These are phyloP conservation scores for Tetraselmis striata DNA, from an alignment of 139 green algal species.

Conservation along the genomic window DNA sequence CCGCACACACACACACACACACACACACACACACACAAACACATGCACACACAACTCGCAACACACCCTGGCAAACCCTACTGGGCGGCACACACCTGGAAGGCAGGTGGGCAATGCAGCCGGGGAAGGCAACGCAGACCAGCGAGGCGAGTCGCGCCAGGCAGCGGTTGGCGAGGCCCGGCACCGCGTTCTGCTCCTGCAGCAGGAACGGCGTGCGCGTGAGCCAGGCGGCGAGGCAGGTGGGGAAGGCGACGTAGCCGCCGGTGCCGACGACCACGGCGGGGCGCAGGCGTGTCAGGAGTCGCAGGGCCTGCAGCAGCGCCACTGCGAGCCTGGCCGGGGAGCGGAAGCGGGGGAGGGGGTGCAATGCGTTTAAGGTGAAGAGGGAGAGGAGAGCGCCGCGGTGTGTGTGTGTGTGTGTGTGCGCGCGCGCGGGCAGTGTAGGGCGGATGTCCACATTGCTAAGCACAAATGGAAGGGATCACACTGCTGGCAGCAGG, in stretches of 20 bases:
- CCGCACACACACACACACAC: too few species aligned
- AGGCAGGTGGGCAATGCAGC: neutral
- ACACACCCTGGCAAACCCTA: too few species aligned
- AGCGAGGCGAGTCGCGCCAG: conserved; percentile 20
- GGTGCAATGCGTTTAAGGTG: too few species aligned
- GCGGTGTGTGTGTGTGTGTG: too few species aligned
- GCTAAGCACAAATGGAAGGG: too few species aligned
- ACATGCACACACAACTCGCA: too few species aligned
- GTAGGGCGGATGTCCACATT: too few species aligned
- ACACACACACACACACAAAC: too few species aligned
- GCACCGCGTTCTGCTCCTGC: conserved; percentile 40
- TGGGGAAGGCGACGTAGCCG: conserved; percentile 39
- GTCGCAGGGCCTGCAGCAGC: conserved; percentile 7
- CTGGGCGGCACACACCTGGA: too few species aligned
- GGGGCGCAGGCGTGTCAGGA: conserved; percentile 21
- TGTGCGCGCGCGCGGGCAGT: too few species aligned
- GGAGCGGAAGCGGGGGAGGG: neutral
- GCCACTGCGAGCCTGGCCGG: conserved; percentile 5
- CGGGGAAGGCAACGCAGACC: conserved; percentile 32
- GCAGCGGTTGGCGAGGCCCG: conserved; percentile 36
- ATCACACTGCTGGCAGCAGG: too few species aligned
- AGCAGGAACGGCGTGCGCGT: conserved; percentile 28
- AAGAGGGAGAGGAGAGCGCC: too few species aligned
- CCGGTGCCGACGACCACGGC: conserved; percentile 23
- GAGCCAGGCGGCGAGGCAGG: conserved; percentile 29